These are phyloP conservation scores for Hippophae gyantsensis DNA, from an alignment of 306 rosid species.

Conservation along the genomic window DNA sequence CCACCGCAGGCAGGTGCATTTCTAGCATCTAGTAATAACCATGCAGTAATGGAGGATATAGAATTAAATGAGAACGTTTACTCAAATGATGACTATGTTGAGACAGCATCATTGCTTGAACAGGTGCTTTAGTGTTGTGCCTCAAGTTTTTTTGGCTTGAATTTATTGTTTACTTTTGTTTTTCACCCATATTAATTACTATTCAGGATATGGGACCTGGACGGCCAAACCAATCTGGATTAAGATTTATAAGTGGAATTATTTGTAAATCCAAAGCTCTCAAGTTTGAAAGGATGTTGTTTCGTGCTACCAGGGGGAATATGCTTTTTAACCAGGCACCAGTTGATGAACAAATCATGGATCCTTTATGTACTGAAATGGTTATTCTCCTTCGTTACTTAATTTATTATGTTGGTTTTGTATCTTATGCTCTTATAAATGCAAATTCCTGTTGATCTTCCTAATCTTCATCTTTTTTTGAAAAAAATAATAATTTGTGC, in stretches of 20 bases:
- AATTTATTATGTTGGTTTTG: conserved; percentile 8
- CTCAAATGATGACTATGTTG: conserved; percentile 55
- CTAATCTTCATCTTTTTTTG: neutral
- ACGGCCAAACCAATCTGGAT: conserved; percentile 67
- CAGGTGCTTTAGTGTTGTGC: conserved; percentile 42
- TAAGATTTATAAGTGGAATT: conserved; percentile 90
- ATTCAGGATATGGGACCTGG: conserved; percentile 70
- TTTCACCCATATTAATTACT: conserved; percentile 15
- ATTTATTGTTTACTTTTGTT: conserved; percentile 18
- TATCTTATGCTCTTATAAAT: neutral
- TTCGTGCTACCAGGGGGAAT: conserved; percentile 98
- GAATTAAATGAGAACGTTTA: conserved; percentile 71
- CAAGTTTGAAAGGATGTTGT: conserved; percentile 90
- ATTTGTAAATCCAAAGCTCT: conserved; percentile 76
- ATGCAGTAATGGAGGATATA: conserved; percentile 51
- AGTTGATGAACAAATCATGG: conserved; percentile 76
- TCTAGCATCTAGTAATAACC: conserved; percentile 63
- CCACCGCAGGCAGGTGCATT: conserved; percentile 71
- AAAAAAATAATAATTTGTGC: too few species aligned
- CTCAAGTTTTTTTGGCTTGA: conserved; percentile 7
- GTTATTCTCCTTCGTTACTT: conserved; percentile 41
- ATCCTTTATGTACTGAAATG: conserved; percentile 84
- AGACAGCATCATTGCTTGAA: conserved; percentile 64
- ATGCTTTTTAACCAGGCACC: conserved; percentile 94
- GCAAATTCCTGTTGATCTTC: neutral